Evolutionary conservation across 805 yeast genomes (phyloP).

Genomic region (Candida anglica): DNA sequence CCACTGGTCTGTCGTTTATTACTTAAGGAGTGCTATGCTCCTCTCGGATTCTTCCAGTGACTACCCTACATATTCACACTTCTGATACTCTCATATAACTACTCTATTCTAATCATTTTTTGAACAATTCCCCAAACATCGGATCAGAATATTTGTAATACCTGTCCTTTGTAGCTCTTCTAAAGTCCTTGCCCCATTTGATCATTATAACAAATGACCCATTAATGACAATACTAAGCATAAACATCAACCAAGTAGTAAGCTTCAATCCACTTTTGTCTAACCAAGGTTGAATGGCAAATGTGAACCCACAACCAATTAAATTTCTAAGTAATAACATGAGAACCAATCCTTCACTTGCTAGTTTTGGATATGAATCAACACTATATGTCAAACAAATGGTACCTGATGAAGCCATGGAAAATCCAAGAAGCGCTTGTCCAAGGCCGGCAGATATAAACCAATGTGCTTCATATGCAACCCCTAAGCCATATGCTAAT

Average conservation of each 20-base stretch:
- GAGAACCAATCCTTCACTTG: conserved; percentile 29
- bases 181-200: conserved; percentile 37
- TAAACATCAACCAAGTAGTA: conserved; percentile 45
- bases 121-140: not conserved
- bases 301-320: conserved; percentile 43
- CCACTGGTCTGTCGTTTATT: not conserved
- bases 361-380: conserved; percentile 25
- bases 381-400: conserved; percentile 26
- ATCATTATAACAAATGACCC: conserved; percentile 37
- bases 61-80: too few species aligned
- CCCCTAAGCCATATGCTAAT: conserved; percentile 25
- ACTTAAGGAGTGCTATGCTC: not conserved
- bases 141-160: conserved; percentile 11
- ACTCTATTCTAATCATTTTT: not conserved
- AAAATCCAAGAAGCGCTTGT: conserved; percentile 24
- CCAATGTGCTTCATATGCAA: conserved; percentile 19
- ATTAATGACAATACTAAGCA: conserved; percentile 40
- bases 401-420: conserved; percentile 29
- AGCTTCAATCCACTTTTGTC: conserved; percentile 31
- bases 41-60: too few species aligned
- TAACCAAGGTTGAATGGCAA: conserved; percentile 45
- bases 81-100: not conserved
- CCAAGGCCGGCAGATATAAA: conserved; percentile 29
- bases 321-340: conserved; percentile 30
- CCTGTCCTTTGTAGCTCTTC: conserved; percentile 28